Evolutionary conservation across 2,329 filamentous ascomycete species (phyloP).

Genomic region (Helotiales sp.): DNA sequence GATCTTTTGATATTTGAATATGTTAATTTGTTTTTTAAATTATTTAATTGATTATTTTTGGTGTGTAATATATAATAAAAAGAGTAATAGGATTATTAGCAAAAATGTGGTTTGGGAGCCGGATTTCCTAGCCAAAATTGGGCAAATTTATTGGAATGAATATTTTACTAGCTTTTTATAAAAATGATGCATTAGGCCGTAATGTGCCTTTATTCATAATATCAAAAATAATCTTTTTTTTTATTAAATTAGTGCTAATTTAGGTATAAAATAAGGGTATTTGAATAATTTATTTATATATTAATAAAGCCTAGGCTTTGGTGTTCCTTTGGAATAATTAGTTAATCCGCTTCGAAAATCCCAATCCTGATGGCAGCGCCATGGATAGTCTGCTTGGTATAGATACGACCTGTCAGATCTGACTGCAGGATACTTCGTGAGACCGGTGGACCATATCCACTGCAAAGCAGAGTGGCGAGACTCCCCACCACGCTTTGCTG

Average conservation of each 20-base stretch:
- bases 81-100: constrained; percentile 13
- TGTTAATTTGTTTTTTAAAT: no score
- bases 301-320: constrained; percentile 5
- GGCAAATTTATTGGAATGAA: background rate
- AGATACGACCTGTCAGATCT: background rate
- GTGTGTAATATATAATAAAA: constrained; percentile 14
- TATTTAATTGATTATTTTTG: constrained; percentile 13
- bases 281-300: constrained; percentile 6
- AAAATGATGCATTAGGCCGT: no score
- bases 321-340: constrained; percentile 11
- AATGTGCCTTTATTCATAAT: no score
- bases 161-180: background rate
- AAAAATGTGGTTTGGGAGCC: constrained; percentile 5
- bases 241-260: background rate
- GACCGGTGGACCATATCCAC: background rate
- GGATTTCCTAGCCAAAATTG: background rate
- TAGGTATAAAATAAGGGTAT: background rate
- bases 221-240: background rate
- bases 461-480: background rate
- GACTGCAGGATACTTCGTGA: background rate
- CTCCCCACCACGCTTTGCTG: background rate
- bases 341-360: background rate
- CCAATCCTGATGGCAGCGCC: no score
- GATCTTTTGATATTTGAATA: background rate
- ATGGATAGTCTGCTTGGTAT: background rate